phyloP scores from a whole-genome alignment of 1,284 basidiomycete genomes.

The Wallemia ichthyophaga region DNA sequence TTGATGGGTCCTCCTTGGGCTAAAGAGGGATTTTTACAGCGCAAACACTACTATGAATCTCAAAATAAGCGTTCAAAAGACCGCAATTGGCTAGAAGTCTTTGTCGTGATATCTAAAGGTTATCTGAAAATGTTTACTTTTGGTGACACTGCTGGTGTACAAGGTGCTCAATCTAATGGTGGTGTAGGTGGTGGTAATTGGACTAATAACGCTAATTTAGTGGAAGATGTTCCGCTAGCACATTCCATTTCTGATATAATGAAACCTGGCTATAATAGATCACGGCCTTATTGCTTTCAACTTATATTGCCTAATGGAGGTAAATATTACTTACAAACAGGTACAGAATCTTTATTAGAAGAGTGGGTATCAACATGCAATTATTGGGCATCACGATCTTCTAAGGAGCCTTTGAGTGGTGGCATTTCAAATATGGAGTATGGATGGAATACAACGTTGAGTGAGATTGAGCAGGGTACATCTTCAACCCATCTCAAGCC shows the following conservation, averaged over 20 bases:
- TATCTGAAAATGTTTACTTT: constrained; percentile 84
- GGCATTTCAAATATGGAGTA: constrained; percentile 98
- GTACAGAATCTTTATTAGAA: constrained; percentile 81
- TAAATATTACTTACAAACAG: constrained; percentile 87
- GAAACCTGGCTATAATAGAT: constrained; percentile 68
- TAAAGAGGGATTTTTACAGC: constrained; percentile 78
- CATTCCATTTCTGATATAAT: constrained; percentile 66
- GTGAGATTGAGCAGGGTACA: constrained; percentile 16
- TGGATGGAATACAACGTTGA: constrained; percentile 56
- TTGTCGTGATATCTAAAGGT: constrained; percentile 80
- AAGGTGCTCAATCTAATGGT: constrained; percentile 19
- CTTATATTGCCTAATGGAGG: constrained; percentile 60
- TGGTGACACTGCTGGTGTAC: constrained; percentile 22
- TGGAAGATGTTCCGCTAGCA: constrained; percentile 49
- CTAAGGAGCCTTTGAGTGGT: constrained; percentile 71
- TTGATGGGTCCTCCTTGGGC: constrained; percentile 89
- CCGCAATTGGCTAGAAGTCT: constrained; percentile 70
- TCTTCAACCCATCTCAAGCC: background rate
- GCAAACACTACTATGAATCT: constrained; percentile 79
- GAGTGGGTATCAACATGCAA: constrained; percentile 98
- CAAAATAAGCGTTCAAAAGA: constrained; percentile 49
- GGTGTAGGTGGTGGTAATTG: constrained; percentile 84
- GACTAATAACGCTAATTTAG: constrained; percentile 59
- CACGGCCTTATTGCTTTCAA: constrained; percentile 82
- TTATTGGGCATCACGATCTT: constrained; percentile 83